Evolutionary conservation across 805 yeast species (phyloP), one percentile per base, ranked within the genome.

Genomic region (Lipomyces anomalus): DNA sequence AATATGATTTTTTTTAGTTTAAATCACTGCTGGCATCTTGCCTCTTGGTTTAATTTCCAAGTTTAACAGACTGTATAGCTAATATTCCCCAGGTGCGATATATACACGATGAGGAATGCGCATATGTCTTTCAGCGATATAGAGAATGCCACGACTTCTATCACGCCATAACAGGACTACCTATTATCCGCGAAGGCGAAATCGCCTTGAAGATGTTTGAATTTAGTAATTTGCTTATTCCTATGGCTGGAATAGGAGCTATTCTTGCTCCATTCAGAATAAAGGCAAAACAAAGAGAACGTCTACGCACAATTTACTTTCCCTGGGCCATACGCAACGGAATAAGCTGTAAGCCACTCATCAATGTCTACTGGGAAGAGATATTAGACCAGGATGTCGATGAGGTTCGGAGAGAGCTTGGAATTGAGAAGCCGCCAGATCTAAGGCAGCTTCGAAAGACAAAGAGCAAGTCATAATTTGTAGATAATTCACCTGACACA

Each of bases 81-180:
- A 40, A 22, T 37, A 26, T 3, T 17, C 9, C 16, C 11, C 18
- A 46, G 50, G 50, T 92, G 6, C 78, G 78, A 49, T 92, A 78
- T 65, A 86, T 92, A 35, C 89, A 85, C 52, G 88, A 92, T 61
- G 89, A 85, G 36, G 94, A 87, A 58, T 75, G 86, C 55, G 96
- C 96, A 0, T 92, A 82, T 61, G 82, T 90, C n/a, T 87, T 80
- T 70, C 94, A 87, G 63, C 70, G 98, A 57, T 92, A 90, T 62
- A 76, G 98, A 43, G 97, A 92, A 62, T 89, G 96, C 61, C 98
- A 92, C 60, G 98, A 92, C 61, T 92, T 92, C 60, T 90, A 88
- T 61, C 98, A 92, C 61, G 85, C 97, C 1, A 72, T 92, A 23
- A 83, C 94, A 0, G 90, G 94, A 13, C 71, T 86, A 41, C 97